Base-by-base conservation (phyloP, 2,329 filamentous ascomycete genomes). In the Aspergillus flavus region DNA sequence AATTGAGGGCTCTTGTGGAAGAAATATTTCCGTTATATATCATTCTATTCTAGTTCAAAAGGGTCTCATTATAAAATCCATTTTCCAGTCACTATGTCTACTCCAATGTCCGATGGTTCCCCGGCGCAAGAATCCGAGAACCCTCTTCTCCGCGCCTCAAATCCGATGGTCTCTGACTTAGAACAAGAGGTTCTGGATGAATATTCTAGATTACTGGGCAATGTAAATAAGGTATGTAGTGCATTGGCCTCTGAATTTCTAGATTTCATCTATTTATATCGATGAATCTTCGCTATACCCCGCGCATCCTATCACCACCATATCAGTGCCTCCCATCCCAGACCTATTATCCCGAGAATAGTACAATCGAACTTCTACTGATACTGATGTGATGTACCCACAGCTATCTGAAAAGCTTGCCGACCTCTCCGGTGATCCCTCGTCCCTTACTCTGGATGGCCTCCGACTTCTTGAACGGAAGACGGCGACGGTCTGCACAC, bases 171-270 rank as follows among this genome's bases (percentile, higher is more conserved):
- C 65, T 86, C 89, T 0, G 90, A 93, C 5, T 86, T 96, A 9
- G 94, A 99, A 81, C 94, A 97, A 78, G 93, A 98, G 75, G 91
- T 99, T 1, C 84, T 99, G 1, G 93, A 98, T 66, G 95, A 99
- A 79, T 99, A 99, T 75, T 89, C 94, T 69, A 86, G 90, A 16
- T 81, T 99, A 36, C 87, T 94, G 0, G 90, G 91, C 70, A 99
- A 98, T 75, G 90, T 99, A 85, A 96, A 96, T 73, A 91, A 91
- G 81, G 95, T 94, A 79, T 39, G 64, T 60, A 28, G 32, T 28
- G 34, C 19, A 9, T 39, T 23, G 16, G 28, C 26, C 50, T 23
- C 56, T 12, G 34, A 28, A 48, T 23, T 16, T 14, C 28, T 4
- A 14, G 6, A 36, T 7, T 16, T 36, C 14, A 36, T 36, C 6